Percentiles rank a stretch among this genome's conserved stretches.
These are phyloP conservation scores for Neophaeococcomyces mojaviensis DNA, from an alignment of 2,329 filamentous ascomycete genomes.

Conservation along the genomic window DNA sequence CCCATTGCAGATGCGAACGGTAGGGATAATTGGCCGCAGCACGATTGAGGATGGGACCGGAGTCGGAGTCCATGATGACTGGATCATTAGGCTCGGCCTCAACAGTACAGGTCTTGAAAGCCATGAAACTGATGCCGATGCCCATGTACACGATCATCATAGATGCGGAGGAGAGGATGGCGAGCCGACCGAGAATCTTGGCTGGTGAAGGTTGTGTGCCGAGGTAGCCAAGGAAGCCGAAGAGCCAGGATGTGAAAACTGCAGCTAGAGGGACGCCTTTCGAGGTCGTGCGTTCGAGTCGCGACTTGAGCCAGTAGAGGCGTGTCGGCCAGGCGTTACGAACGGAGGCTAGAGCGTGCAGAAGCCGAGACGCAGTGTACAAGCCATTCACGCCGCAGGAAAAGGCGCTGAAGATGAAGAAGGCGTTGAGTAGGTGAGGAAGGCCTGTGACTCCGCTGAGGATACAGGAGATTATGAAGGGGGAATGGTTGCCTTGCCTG, in stretches of 20 bases:
- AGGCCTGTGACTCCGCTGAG: constrained; percentile 31
- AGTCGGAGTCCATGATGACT: constrained; percentile 1
- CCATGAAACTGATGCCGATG: constrained; percentile 3
- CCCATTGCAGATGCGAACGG: constrained; percentile 6
- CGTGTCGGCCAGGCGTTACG: constrained; percentile 26
- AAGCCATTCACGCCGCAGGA: constrained; percentile 37
- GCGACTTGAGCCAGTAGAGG: constrained; percentile 25
- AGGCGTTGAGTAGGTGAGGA: constrained; percentile 39
- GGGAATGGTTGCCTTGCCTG: constrained; percentile 28
- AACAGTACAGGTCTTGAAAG: constrained; percentile 7
- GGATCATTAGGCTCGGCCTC: constrained; percentile 3
- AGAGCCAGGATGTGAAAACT: constrained; percentile 31
- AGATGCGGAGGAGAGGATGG: not conserved
- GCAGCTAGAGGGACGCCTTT: constrained; percentile 34
- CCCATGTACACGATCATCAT: constrained; percentile 8
- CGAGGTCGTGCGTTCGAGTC: constrained; percentile 30
- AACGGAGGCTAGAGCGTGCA: constrained; percentile 35
- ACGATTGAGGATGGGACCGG: constrained; percentile 1
- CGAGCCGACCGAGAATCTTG: constrained; percentile 2
- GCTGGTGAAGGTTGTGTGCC: not conserved
- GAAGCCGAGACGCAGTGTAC: constrained; percentile 36
- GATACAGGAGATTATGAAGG: constrained; percentile 36
- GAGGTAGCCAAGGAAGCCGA: constrained; percentile 28
- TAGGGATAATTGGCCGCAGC: constrained; percentile 4
- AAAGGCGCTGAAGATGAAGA: constrained; percentile 39